phyloP scores from a whole-genome alignment of 2,329 filamentous ascomycete species.

The Sphaerulina musiva region DNA sequence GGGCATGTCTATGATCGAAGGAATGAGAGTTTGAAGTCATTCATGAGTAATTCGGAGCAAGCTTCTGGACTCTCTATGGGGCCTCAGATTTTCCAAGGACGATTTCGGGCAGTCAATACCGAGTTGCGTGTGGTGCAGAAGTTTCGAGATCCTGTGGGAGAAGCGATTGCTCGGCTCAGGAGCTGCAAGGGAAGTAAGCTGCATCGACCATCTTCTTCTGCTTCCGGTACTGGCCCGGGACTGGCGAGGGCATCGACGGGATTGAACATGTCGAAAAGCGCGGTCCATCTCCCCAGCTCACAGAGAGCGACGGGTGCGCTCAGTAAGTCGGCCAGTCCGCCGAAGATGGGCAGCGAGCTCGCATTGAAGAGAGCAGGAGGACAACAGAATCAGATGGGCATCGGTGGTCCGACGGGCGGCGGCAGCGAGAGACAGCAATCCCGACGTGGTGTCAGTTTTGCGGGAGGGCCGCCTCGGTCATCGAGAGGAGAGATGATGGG shows the following conservation, averaged over 20 bases:
- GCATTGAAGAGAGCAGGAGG: constrained; percentile 14
- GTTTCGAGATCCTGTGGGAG: constrained; percentile 31
- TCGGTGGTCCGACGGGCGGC: constrained; percentile 2
- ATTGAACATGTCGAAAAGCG: constrained; percentile 21
- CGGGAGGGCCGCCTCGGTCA: constrained; percentile 17
- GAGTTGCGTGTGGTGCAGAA: constrained; percentile 32
- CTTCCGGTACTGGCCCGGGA: background rate
- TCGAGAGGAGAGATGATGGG: background rate
- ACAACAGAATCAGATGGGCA: constrained; percentile 5
- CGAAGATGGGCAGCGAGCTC: constrained; percentile 8
- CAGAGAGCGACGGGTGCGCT: constrained; percentile 13
- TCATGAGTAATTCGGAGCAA: constrained; percentile 20
- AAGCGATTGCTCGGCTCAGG: constrained; percentile 26
- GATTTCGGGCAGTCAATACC: constrained; percentile 32
- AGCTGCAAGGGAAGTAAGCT: constrained; percentile 22
- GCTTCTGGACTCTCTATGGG: constrained; percentile 22
- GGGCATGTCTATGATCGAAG: constrained; percentile 31
- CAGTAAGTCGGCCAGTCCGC: constrained; percentile 20
- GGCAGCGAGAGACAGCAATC: constrained; percentile 13
- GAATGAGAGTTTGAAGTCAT: constrained; percentile 32
- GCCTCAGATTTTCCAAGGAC: constrained; percentile 32
- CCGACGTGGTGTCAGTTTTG: constrained; percentile 26
- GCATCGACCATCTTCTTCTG: constrained; percentile 10
- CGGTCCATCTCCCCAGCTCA: constrained; percentile 18
- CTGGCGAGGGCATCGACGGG: constrained; percentile 9